Evolutionary conservation across 305 asterid species (phyloP).

Genomic region (Fraxinus baroniana): DNA sequence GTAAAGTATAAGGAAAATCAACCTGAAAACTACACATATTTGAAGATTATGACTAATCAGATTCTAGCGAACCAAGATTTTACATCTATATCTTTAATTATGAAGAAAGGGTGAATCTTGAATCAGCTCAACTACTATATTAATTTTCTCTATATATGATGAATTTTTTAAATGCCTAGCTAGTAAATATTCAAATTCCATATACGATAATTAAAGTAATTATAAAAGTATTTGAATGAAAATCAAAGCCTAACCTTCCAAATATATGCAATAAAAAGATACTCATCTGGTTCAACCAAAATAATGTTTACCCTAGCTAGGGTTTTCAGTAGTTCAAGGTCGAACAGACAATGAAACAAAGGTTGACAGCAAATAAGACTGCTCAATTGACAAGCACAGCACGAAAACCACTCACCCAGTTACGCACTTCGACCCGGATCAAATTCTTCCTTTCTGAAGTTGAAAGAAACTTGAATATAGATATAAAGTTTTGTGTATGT

Average conservation of each 20-base stretch:
- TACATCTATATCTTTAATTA: neutral
- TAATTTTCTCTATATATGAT: neutral
- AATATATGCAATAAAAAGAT: neutral
- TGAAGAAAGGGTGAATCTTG: neutral
- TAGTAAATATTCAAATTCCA: too few species aligned
- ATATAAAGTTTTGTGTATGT: neutral
- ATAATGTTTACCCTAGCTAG: neutral
- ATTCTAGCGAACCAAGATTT: too few species aligned
- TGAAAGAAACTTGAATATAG: neutral
- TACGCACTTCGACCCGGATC: neutral
- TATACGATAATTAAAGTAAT: neutral
- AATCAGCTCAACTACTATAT: neutral
- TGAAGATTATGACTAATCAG: neutral
- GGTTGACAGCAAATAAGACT: neutral
- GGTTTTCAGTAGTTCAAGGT: slow-evolving; percentile 11
- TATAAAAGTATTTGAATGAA: neutral
- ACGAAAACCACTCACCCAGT: slow-evolving; percentile 14
- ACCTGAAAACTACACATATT: neutral
- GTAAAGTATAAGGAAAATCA: neutral
- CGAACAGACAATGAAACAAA: slow-evolving; percentile 23
- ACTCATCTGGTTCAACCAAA: neutral
- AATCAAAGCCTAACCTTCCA: neutral
- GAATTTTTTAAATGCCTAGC: neutral
- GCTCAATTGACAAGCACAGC: slow-evolving; percentile 18
- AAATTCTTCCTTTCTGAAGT: neutral